Evolutionary conservation across 2,329 filamentous ascomycete genomes (phyloP), one percentile per base, ranked within the genome.

Genomic region (Phyllosticta ampelicida): DNA sequence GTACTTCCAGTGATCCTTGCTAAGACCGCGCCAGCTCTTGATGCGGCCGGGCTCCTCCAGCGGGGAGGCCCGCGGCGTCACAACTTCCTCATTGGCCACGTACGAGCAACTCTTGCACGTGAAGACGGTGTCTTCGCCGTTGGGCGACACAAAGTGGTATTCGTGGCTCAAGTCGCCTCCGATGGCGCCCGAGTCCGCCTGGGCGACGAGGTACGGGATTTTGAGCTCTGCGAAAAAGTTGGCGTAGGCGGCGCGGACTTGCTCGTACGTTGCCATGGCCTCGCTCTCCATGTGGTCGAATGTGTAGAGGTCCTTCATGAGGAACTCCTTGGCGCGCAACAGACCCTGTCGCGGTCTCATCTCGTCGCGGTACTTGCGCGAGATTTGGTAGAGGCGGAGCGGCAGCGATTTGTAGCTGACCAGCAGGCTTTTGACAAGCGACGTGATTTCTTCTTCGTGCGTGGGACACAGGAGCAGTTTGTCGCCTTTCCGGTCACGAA

Each of bases 231-330:
- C 75, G 65, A 99, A 95, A 54, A 99, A 81, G 18, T 79, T 79
- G 11, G 77, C 78, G 69, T 99, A 99, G 1, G 87, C 86, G 44
- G 72, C 70, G 54, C 87, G 83, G 2, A 96, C 90, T 49, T 84
- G 75, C 6, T 82, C 73, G 65, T 99, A 99, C 0, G 92, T 96
- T 54, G 81, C 74, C n/a, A 91, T 75, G 1, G 92, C 92, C n/a
- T 81, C 75, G 23, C 81, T 74, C 0, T 78, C 70, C 3, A 80
- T 86, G 36, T 79, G 75, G 67, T 99, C 94, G 67, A 99, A 99
- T 0, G 91, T 96, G 70, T 99, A 99, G 0, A 99, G 80, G 71
- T 99, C 94, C 72, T 99, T 99, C 94, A 99, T 99, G 64, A 90
- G 75, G 66, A 99, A 99, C 67, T 99, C 94, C 61, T 90, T 85